Conservation (phyloP, 2,329 filamentous ascomycete species). For the Fusarium nodosum region DNA sequence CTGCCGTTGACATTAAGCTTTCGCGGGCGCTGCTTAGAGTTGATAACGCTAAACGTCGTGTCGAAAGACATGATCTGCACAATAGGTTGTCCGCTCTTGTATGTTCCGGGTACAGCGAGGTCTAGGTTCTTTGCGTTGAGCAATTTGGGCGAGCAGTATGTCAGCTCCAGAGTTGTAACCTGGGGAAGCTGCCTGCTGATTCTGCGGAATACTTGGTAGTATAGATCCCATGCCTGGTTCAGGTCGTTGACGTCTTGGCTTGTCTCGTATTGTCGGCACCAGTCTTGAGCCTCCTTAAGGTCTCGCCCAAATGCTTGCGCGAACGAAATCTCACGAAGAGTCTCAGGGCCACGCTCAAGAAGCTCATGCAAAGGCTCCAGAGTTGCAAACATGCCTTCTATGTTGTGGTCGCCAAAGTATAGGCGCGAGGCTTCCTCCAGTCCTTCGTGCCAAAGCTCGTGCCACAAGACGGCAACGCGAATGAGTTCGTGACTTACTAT, state of each 20-base stretch:
- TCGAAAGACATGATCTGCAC: slow-evolving; percentile 92
- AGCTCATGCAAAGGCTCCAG: slow-evolving; percentile 92
- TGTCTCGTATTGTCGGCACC: slow-evolving; percentile 91
- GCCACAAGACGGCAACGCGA: slow-evolving; percentile 96
- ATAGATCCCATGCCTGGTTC: slow-evolving; percentile 98
- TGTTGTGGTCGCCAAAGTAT: slow-evolving; percentile 98
- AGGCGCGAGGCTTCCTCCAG: slow-evolving; percentile 95
- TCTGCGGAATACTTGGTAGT: slow-evolving; percentile 97
- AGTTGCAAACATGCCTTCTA: slow-evolving; percentile 95
- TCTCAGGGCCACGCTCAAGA: slow-evolving; percentile 91
- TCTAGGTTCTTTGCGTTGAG: slow-evolving; percentile 88
- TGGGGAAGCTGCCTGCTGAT: slow-evolving; percentile 95
- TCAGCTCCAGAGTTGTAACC: slow-evolving; percentile 90
- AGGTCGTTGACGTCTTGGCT: slow-evolving; percentile 94
- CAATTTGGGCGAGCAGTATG: slow-evolving; percentile 96
- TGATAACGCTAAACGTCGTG: slow-evolving; percentile 89
- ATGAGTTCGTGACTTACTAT: slow-evolving; percentile 97
- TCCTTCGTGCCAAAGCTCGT: slow-evolving; percentile 98
- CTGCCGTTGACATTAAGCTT: slow-evolving; percentile 91
- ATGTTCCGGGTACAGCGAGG: slow-evolving; percentile 95
- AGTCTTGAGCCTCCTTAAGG: slow-evolving; percentile 93
- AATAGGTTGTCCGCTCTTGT: slow-evolving; percentile 81
- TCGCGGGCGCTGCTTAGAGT: slow-evolving; percentile 94
- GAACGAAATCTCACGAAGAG: slow-evolving; percentile 95
- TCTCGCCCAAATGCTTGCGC: slow-evolving; percentile 97